Evolutionary conservation across 768 basidiomycete genomes (phyloP).

Genomic region (Leccinellum luteum): DNA sequence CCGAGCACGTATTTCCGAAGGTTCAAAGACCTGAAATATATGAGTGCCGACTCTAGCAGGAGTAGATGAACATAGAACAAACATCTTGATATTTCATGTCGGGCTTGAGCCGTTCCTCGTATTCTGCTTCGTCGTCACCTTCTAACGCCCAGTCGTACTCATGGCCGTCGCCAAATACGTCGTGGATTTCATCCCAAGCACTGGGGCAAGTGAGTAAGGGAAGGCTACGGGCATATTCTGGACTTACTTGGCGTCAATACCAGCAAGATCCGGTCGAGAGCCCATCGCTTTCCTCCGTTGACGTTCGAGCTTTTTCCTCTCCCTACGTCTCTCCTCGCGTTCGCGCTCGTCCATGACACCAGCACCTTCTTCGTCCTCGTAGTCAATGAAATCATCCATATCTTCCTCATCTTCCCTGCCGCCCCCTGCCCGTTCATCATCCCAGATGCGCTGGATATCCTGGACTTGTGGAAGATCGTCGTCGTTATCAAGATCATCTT

Average conservation of each 20-base stretch:
- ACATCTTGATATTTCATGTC: conserved; percentile 89
- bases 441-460: conserved; percentile 71
- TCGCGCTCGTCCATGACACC: conserved; percentile 76
- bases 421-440: conserved; percentile 60
- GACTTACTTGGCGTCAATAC: conserved; percentile 80
- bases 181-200: conserved; percentile 93
- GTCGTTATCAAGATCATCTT: conserved; percentile 65
- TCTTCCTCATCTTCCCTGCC: conserved; percentile 57
- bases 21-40: conserved; percentile 84
- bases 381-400: conserved; percentile 74
- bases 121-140: conserved; percentile 64
- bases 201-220: conserved; percentile 39
- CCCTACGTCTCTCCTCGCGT: conserved; percentile 69
- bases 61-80: conserved; percentile 16
- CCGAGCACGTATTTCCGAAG: conserved; percentile 88
- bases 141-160: conserved; percentile 95
- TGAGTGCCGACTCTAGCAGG: conserved; percentile 2
- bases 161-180: conserved; percentile 94
- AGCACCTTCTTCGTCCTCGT: conserved; percentile 76
- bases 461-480: conserved; percentile 53
- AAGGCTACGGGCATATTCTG: background rate
- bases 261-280: conserved; percentile 67
- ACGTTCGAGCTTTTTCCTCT: conserved; percentile 59
- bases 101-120: conserved; percentile 50
- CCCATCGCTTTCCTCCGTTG: conserved; percentile 65